Percentiles rank a stretch among this genome's conserved stretches.
phyloP scores from a whole-genome alignment of 2,329 filamentous ascomycete species.

The Penicillium sclerotigenum region DNA sequence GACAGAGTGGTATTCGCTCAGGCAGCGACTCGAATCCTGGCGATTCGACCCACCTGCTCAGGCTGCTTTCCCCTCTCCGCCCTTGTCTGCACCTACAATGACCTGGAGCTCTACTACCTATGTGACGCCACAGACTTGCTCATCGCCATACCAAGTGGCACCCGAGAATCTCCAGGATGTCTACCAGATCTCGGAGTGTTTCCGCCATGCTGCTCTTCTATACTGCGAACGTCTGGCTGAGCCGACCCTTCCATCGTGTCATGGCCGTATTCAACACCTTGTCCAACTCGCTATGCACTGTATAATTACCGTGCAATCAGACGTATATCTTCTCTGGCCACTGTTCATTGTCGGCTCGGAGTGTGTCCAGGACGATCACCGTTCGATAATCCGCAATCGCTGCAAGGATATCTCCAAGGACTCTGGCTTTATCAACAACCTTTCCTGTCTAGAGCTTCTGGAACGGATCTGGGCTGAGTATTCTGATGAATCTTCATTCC shows the following conservation, averaged over 20 bases:
- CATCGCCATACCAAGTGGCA: constrained; percentile 38
- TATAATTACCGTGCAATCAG: constrained; percentile 72
- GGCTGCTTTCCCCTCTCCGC: constrained; percentile 18
- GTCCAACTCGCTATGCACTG: constrained; percentile 81
- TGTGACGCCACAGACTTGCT: constrained; percentile 28
- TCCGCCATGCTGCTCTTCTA: constrained; percentile 82
- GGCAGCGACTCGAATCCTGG: constrained; percentile 74
- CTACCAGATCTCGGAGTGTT: constrained; percentile 80
- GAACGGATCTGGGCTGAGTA: constrained; percentile 73
- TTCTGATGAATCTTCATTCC: constrained; percentile 23
- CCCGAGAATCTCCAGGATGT: constrained; percentile 69
- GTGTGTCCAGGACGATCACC: constrained; percentile 76
- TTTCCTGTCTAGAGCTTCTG: constrained; percentile 77
- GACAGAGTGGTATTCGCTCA: constrained; percentile 80
- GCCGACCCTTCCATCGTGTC: constrained; percentile 67
- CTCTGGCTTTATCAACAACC: constrained; percentile 90
- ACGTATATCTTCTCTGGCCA: constrained; percentile 92
- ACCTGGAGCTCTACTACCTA: constrained; percentile 24
- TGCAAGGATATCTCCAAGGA: constrained; percentile 84
- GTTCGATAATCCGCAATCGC: constrained; percentile 72
- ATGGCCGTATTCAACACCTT: constrained; percentile 76
- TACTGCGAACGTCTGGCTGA: constrained; percentile 86
- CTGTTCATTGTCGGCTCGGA: constrained; percentile 88
- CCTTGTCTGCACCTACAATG: constrained; percentile 16
- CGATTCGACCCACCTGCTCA: constrained; percentile 57